Evolutionary conservation across 768 basidiomycete genomes (phyloP), one percentile per base, ranked within the genome.

Genomic region (Mycena alexandri): DNA sequence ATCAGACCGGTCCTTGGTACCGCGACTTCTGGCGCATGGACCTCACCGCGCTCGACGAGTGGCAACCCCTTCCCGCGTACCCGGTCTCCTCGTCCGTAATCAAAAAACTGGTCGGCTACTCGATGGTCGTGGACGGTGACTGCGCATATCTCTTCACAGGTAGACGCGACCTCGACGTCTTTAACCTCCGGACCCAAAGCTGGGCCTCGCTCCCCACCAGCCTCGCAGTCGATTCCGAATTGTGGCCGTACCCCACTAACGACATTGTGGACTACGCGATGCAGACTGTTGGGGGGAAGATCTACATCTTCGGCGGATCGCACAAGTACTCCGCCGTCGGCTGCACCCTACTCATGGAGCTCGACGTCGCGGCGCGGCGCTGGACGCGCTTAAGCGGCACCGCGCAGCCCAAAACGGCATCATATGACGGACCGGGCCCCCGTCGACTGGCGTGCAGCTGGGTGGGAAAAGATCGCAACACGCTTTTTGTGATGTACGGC

Each of bases 281-380:
- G 65, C 74, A 78, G 33, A 68, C 75, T 34, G 72, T 78, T 24
- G 65, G 74, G 16, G 77, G 75, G 22, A 80, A 77, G 53, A 61
- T 84, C 5, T 81, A 81, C 63, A 74, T 83, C 25, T 83, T 84
- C 67, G 81, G 79, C 9, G 83, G 82, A 2, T 70, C 71, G 7
- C 77, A 79, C 54, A 42, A 48, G 14, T 62, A 36, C 6, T 74
- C 72, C 5, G 65, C 63, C n/a, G 71, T 82, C 53, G 82, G 81
- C 10, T 77, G 77, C 57, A 81, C 81, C 63, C 66, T 80, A 51
- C 77, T 84, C 71, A 78, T 79, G 70, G 78, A 74, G 21, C 74
- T 84, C 11, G 54, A 63, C n/a, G 7, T 63, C 46, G 62, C 46
- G 11, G 5, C 62, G 44, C 67, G 65, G 52, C 70, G 64, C 25